Conservation (phyloP, 495 filamentous ascomycete species). For the Podospora didyma region DNA sequence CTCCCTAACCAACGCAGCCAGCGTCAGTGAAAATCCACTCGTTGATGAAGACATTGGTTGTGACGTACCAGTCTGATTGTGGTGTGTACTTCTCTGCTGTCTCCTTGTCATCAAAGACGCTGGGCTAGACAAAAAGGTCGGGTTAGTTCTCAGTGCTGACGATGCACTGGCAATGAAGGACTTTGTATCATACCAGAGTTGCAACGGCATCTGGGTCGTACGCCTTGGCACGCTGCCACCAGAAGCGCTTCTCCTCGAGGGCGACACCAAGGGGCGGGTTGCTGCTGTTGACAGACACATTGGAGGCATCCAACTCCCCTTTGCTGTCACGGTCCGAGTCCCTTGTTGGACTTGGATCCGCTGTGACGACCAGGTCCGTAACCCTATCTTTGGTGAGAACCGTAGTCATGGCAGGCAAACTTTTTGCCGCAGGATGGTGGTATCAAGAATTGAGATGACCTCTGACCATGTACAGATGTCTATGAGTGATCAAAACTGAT, state of each 20-base stretch:
- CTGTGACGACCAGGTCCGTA: too few relatives aligned
- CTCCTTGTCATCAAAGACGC: slow-evolving; percentile 43
- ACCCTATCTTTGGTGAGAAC: slow-evolving; percentile 13
- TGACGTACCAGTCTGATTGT: slow-evolving; percentile 32
- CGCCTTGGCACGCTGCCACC: slow-evolving; percentile 35
- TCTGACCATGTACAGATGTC: background rate
- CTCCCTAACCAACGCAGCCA: slow-evolving; percentile 28
- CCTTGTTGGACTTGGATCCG: background rate
- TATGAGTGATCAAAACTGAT: background rate
- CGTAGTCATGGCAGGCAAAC: slow-evolving; percentile 16
- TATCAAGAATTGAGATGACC: background rate
- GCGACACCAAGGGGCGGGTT: slow-evolving; percentile 34
- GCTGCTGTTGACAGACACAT: slow-evolving; percentile 16
- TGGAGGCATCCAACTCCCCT: slow-evolving; percentile 8
- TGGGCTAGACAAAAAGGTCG: slow-evolving; percentile 24
- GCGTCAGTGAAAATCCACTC: too few relatives aligned
- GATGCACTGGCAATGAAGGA: background rate
- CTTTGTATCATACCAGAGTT: slow-evolving; percentile 44
- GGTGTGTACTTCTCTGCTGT: slow-evolving; percentile 35
- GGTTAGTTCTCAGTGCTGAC: background rate
- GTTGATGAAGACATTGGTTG: too few relatives aligned
- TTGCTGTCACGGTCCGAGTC: slow-evolving; percentile 12
- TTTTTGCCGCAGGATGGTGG: background rate
- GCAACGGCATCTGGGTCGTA: slow-evolving; percentile 54
- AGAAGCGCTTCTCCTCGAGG: slow-evolving; percentile 38